Conservation (phyloP, 169 alveolate genomes). For the Plasmodium sp. region DNA sequence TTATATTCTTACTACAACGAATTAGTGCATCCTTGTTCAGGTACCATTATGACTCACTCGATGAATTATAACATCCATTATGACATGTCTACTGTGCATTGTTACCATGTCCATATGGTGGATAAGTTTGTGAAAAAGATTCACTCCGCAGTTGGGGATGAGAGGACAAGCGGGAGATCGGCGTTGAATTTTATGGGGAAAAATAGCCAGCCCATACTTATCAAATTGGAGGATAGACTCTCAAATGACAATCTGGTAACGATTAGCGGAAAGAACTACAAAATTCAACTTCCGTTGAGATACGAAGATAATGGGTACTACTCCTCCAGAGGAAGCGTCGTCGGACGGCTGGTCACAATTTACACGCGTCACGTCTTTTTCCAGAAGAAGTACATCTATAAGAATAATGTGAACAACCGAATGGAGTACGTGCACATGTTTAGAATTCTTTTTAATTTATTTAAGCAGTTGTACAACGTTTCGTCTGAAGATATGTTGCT, state of each 20-base stretch:
- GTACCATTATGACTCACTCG: slow-evolving; percentile 46
- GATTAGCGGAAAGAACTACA: not conserved
- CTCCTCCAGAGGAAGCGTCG: slow-evolving; percentile 12
- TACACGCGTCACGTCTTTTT: not conserved
- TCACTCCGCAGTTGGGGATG: not conserved
- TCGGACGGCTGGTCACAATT: slow-evolving; percentile 24
- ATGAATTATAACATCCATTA: slow-evolving; percentile 46
- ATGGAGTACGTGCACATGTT: slow-evolving; percentile 71
- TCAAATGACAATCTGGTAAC: not conserved
- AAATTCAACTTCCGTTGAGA: slow-evolving; percentile 35
- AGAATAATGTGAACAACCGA: slow-evolving; percentile 22
- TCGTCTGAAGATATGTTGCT: slow-evolving; percentile 51
- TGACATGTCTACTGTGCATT: slow-evolving; percentile 6
- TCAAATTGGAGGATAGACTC: slow-evolving; percentile 10
- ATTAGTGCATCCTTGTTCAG: slow-evolving; percentile 69
- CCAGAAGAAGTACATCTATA: slow-evolving; percentile 37
- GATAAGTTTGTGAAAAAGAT: slow-evolving; percentile 43
- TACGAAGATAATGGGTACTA: slow-evolving; percentile 2
- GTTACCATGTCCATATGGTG: slow-evolving; percentile 42
- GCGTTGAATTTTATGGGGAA: not conserved
- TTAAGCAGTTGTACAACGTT: not conserved
- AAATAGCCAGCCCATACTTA: not conserved
- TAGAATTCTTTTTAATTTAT: slow-evolving; percentile 37
- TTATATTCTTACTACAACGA: slow-evolving; percentile 19
- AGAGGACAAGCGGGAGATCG: not conserved